Base-by-base conservation (phyloP, 257 asterid genomes). In the Solanum sitiens region DNA sequence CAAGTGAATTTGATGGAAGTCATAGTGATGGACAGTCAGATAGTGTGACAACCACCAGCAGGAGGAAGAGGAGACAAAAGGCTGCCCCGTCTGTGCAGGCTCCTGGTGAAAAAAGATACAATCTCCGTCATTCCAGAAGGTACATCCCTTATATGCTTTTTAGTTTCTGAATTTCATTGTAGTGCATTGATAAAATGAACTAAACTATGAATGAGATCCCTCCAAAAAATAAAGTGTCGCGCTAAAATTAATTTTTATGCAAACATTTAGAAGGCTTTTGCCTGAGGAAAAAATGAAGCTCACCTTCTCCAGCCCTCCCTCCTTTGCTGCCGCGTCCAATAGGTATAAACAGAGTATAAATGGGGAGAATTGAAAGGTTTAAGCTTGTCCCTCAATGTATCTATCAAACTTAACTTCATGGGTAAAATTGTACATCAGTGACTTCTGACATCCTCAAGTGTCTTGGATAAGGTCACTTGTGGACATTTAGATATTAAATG, bases 121-220 rank as follows among this genome's bases (percentile, higher is more conserved):
- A 97, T 92, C 98, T 97, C 89, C 97, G 99, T 50, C 93, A 86
- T 50, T 87, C 92, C 73, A 93, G 90, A 92, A 94, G 87, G 99
- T 95, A 90, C 91, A 92, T 86, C 53, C 13, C 83, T 76, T 61
- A 73, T 88, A 30, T 86, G 47, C 32, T 61, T 83, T 33, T 27
- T 42, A 23, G n/a, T 79, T 45, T 79, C 67, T 27, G 27, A 47
- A 45, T 27, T 45, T 45, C 15, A 23, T 45, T 7, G 2, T 79
- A 45, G 18, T 79, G 85, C 6, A 8, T 77, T 27, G 65, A 77
- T 25, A 77, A 25, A 53, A 53, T 77, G 40, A 44, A 77, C 25
- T 15, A 11, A 20, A 11, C 42, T 6, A 32, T 77, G 50, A 25
- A 45, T 21, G 23, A 25, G 65, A 77, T 7, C 33, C 21, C 37